Evolutionary conservation across 768 basidiomycete genomes (phyloP).

Genomic region (Paxillus ammoniavirescens): DNA sequence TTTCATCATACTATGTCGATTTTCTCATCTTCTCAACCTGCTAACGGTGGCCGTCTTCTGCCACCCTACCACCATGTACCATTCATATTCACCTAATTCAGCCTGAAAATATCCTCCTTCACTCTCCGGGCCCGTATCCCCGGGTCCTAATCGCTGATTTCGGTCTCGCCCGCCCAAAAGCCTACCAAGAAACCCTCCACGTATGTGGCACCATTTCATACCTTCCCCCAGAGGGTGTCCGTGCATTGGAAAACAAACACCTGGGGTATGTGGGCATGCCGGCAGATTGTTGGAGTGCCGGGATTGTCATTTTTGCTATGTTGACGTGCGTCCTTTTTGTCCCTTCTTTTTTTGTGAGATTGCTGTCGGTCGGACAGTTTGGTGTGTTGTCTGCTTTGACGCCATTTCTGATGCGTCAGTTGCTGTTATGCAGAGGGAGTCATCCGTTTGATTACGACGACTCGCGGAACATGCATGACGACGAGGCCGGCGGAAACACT

Average conservation of each 20-base stretch:
- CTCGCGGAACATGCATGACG: slow-evolving; percentile 13
- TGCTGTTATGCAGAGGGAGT: slow-evolving; percentile 48
- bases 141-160: slow-evolving; percentile 86
- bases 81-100: slow-evolving; percentile 16
- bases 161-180: slow-evolving; percentile 75
- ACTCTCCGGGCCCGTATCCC: slow-evolving; percentile 80
- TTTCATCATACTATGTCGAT: neutral
- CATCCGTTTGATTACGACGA: slow-evolving; percentile 76
- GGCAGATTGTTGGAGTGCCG: slow-evolving; percentile 89
- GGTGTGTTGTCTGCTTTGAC: too few species aligned
- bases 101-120: slow-evolving; percentile 85
- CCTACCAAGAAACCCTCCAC: slow-evolving; percentile 80
- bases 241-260: slow-evolving; percentile 73
- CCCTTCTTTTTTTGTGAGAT: neutral
- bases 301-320: slow-evolving; percentile 81
- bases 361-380: neutral
- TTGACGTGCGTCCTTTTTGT: slow-evolving; percentile 55
- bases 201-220: slow-evolving; percentile 89
- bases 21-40: neutral
- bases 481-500: slow-evolving; percentile 2
- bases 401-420: slow-evolving; percentile 7
- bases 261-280: slow-evolving; percentile 79
- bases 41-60: neutral
- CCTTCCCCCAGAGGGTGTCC: slow-evolving; percentile 80
- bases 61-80: neutral